Evolutionary conservation across 352 stramenopile genomes (phyloP).

Genomic region (Saprolegnia parasitica): DNA sequence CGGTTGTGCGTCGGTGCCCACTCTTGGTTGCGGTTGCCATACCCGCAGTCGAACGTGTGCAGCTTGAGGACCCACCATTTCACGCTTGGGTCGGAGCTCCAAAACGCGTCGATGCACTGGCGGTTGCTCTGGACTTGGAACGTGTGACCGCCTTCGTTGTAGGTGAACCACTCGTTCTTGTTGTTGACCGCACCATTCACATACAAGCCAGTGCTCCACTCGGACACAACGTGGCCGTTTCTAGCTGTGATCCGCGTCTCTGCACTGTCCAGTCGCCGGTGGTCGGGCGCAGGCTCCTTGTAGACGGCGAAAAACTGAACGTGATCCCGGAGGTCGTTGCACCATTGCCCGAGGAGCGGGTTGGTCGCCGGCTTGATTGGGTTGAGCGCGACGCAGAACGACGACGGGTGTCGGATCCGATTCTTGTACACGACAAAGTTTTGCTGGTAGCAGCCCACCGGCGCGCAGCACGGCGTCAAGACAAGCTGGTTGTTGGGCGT

Average conservation of each 20-base stretch:
- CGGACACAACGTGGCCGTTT: not conserved
- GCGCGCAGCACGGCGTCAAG: not conserved
- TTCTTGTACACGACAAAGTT: conserved; percentile 1
- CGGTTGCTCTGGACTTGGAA: conserved; percentile 4
- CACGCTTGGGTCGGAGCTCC: not conserved
- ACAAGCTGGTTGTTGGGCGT: not conserved
- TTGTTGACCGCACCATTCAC: not conserved
- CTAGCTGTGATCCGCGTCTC: not conserved
- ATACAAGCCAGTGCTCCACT: not conserved
- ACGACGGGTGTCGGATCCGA: not conserved
- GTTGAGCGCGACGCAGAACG: not conserved
- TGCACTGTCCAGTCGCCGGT: not conserved
- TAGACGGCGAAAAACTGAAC: not conserved
- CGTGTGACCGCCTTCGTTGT: conserved; percentile 1
- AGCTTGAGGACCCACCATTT: not conserved
- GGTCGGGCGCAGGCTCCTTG: not conserved
- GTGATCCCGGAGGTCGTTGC: not conserved
- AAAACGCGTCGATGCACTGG: conserved; percentile 19
- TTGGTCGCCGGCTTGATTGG: not conserved
- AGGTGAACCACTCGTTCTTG: conserved; percentile 5
- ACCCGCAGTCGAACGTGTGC: conserved; percentile 8
- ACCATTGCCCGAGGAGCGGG: not conserved
- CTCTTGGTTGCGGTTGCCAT: conserved; percentile 19
- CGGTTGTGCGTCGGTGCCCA: conserved; percentile 29
- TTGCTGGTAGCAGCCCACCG: not conserved